Evolutionary conservation across 192 early-diverging fungal species (phyloP).

Genomic region (Gryganskiella cystojenkinii): DNA sequence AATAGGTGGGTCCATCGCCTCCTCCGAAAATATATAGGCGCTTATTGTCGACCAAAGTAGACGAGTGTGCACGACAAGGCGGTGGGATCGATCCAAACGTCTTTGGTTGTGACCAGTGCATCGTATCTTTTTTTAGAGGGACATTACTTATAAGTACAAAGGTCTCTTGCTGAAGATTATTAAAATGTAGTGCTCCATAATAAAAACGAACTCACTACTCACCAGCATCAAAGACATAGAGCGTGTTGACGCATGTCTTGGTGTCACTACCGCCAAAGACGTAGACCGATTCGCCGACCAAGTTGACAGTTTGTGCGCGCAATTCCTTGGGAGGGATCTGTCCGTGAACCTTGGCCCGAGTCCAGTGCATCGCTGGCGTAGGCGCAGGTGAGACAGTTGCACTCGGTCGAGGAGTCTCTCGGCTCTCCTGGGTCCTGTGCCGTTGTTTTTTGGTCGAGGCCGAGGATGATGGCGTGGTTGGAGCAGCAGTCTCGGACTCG

Average conservation of each 20-base stretch:
- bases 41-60: constrained; percentile 69
- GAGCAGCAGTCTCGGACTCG: neutral
- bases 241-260: constrained; percentile 73
- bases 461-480: neutral
- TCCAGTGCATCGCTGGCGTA: constrained; percentile 87
- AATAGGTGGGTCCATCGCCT: constrained; percentile 88
- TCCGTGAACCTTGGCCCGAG: constrained; percentile 69
- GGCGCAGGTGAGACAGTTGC: constrained; percentile 66
- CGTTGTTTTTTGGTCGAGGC: constrained; percentile 16
- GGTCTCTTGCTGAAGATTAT: neutral
- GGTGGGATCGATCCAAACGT: constrained; percentile 77
- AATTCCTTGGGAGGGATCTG: constrained; percentile 68
- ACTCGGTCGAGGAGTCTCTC: constrained; percentile 25
- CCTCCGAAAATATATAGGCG: constrained; percentile 85
- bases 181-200: neutral
- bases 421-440: neutral
- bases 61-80: constrained; percentile 85
- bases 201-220: constrained; percentile 9
- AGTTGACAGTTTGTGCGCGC: constrained; percentile 82
- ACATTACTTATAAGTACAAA: neutral
- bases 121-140: constrained; percentile 64
- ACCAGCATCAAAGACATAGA: constrained; percentile 84
- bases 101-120: constrained; percentile 81
- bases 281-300: constrained; percentile 79
- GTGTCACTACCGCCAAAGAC: constrained; percentile 92